Evolutionary conservation across 1,139 yeast genomes (phyloP), one percentile per base, ranked within the genome.

Genomic region (Suhomyces kunorum): DNA sequence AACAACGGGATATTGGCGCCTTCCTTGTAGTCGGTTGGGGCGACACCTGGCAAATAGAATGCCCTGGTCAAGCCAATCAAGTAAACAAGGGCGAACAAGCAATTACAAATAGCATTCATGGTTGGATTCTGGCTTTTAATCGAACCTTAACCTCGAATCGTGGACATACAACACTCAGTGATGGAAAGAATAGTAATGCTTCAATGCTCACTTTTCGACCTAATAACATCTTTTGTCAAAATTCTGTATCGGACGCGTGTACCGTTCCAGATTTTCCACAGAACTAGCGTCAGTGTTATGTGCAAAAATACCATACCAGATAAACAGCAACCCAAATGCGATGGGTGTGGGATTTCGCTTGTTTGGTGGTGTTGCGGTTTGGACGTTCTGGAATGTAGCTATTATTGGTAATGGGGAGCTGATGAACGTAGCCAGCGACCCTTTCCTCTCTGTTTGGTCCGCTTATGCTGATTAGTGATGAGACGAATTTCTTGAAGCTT

Each of bases 1-100:
- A 83, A 68, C 42, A 92, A 68, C 5, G 95, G 90, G 37, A 92
- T 82, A 2, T 55, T 53, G 40, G 89, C 94, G 38, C 83, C 89
- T 46, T 76, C 70, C 36, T 76, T 72, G 59, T 90, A 92, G 43
- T 90, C 84, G 1, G 94, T 86, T 14, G 98, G 98, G 0, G 97
- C 95, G 22, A 89, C 94, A 9, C 98, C 98, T 0, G 98, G 98
- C 46, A 92, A 71, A 59, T 90, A 90, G 65, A 90, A 90, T 2
- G 83, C 95, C 37, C 58, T 51, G 13, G 67, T 55, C 32, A 58
- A 37, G 22, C 61, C 55, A 36, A 57, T 23, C 22, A 58, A 39
- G 34, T 46, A 57, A 28, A 58, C 40, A 41, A 58, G 42, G 20
- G 50, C 48, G 28, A 55, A 32, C 26, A 59, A 24, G 25, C 27